These are phyloP conservation scores for Vitis vinifera DNA, from an alignment of 164 flowering plant genomes.

Conservation along the genomic window DNA sequence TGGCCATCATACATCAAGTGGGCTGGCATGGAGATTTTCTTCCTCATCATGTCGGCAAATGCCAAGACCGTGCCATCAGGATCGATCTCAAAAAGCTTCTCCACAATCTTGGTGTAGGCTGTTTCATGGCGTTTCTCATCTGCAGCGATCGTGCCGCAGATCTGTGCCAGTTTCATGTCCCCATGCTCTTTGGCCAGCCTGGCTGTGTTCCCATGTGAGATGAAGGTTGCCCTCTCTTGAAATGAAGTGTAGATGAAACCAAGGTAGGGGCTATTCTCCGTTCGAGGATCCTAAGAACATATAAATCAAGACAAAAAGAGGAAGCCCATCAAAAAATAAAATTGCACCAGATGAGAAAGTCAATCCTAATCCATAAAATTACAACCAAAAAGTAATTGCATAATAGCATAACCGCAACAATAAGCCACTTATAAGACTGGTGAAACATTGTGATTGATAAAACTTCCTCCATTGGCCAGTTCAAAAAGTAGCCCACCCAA, in stretches of 20 bases:
- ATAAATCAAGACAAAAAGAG: background rate
- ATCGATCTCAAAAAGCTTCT: conserved; percentile 53
- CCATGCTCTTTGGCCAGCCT: conserved; percentile 47
- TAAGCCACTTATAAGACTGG: too few species aligned
- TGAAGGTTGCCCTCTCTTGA: conserved; percentile 57
- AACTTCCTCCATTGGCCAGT: too few species aligned
- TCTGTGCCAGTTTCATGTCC: conserved; percentile 47
- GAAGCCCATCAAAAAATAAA: background rate
- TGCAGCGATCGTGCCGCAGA: conserved; percentile 54
- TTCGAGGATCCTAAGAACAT: conserved; percentile 33
- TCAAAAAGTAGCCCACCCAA: too few species aligned
- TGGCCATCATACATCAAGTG: conserved; percentile 57
- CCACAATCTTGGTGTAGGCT: conserved; percentile 56
- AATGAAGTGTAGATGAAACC: conserved; percentile 60
- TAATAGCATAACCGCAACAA: too few species aligned
- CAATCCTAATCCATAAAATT: background rate
- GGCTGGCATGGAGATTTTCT: conserved; percentile 63
- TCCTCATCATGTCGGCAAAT: conserved; percentile 59
- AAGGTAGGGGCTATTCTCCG: conserved; percentile 54
- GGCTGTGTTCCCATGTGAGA: conserved; percentile 58
- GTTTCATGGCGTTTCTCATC: conserved; percentile 61
- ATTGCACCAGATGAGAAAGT: background rate
- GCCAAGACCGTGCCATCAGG: conserved; percentile 44
- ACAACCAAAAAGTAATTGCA: too few species aligned
- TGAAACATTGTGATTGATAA: too few species aligned